phyloP scores from a whole-genome alignment of 2,329 filamentous ascomycete species.

The Pseudocercospora crystallina region DNA sequence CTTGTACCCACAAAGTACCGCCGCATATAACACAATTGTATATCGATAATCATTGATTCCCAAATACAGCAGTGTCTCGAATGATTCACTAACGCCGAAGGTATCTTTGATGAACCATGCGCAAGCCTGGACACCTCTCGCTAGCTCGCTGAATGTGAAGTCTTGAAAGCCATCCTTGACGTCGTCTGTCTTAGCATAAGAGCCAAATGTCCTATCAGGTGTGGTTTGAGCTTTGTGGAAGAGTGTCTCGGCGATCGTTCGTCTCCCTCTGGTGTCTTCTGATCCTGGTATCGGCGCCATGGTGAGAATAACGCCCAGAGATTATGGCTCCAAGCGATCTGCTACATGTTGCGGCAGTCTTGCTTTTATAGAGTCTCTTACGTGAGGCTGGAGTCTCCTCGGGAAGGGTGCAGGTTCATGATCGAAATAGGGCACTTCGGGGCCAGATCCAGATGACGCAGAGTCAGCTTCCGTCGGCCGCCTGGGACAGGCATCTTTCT shows the following conservation, averaged over 20 bases:
- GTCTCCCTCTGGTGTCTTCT: neutral
- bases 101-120: conserved; percentile 3
- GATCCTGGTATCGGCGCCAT: too few species aligned
- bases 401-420: too few species aligned
- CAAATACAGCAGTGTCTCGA: conserved; percentile 9
- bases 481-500: too few species aligned
- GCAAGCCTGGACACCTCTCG: conserved; percentile 2
- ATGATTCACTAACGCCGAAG: neutral
- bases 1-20: conserved; percentile 11
- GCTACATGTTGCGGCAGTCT: too few species aligned
- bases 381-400: too few species aligned
- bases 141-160: conserved; percentile 10
- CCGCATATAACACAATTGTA: conserved; percentile 3
- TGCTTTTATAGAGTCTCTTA: too few species aligned
- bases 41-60: conserved; percentile 7
- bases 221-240: neutral
- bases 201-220: conserved; percentile 3
- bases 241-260: neutral
- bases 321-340: too few species aligned
- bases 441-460: too few species aligned
- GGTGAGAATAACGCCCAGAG: too few species aligned
- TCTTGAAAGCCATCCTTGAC: conserved; percentile 9
- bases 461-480: too few species aligned
- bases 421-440: too few species aligned
- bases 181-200: conserved; percentile 1